A percentile compares a stretch with the other conserved stretches of the same genome.
Evolutionary conservation across 2,329 filamentous ascomycete species (phyloP).

Genomic region (Magnaporthiopsis rhizophila): DNA sequence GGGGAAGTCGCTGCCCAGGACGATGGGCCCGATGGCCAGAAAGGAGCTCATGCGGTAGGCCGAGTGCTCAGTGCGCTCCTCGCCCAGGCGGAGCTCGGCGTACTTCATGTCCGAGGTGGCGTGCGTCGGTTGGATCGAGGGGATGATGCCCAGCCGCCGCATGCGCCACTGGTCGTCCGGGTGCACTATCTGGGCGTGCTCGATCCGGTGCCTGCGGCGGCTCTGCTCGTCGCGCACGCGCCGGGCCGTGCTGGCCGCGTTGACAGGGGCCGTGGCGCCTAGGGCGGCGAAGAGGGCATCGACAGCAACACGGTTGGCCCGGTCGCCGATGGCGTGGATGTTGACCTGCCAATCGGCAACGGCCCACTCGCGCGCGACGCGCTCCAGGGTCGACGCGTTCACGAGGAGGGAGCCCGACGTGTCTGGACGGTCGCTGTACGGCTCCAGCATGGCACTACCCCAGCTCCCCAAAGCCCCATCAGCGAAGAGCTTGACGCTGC

Average conservation of each 20-base stretch:
- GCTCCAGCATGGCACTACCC: slow-evolving; percentile 65
- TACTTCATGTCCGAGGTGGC: slow-evolving; percentile 66
- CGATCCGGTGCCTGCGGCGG: slow-evolving; percentile 53
- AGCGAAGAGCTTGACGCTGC: slow-evolving; percentile 62
- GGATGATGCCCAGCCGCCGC: slow-evolving; percentile 50
- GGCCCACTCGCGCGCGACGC: slow-evolving; percentile 50
- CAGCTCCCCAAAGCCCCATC: slow-evolving; percentile 64
- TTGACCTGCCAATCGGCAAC: slow-evolving; percentile 57
- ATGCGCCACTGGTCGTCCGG: slow-evolving; percentile 56
- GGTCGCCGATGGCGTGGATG: slow-evolving; percentile 65
- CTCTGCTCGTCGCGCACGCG: slow-evolving; percentile 11
- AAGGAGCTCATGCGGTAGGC: slow-evolving; percentile 62
- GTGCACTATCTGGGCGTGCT: slow-evolving; percentile 64
- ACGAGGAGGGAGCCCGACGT: slow-evolving; percentile 58
- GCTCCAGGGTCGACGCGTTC: slow-evolving; percentile 49
- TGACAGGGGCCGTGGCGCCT: slow-evolving; percentile 13
- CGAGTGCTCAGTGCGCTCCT: slow-evolving; percentile 40
- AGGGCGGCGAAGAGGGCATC: slow-evolving; percentile 54
- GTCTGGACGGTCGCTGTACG: slow-evolving; percentile 55
- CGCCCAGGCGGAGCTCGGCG: slow-evolving; percentile 51
- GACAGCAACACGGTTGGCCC: slow-evolving; percentile 57
- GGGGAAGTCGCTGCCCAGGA: slow-evolving; percentile 64
- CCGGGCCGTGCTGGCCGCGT: slow-evolving; percentile 5
- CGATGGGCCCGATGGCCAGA: slow-evolving; percentile 34
- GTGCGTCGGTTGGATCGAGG: slow-evolving; percentile 64